Percentiles rank a stretch among this genome's conserved stretches.
Conservation (phyloP, 495 filamentous ascomycete species). For the Hypoxylon intermedium region DNA sequence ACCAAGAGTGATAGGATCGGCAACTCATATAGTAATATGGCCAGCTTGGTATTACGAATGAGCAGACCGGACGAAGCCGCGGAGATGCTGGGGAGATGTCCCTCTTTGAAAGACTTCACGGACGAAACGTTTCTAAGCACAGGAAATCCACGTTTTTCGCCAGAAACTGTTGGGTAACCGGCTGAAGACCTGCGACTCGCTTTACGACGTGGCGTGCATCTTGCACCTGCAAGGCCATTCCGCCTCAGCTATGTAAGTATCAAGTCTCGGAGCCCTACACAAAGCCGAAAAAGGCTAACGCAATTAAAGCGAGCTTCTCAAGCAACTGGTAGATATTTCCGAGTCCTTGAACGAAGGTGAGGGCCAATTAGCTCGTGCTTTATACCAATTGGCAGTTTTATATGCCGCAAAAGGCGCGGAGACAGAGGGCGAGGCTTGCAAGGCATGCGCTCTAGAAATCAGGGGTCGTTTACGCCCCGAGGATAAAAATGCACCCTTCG, state of each 20-base stretch:
- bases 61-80: slow-evolving; percentile 33
- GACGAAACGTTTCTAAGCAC: slow-evolving; percentile 39
- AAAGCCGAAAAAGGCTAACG: background rate
- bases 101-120: slow-evolving; percentile 34
- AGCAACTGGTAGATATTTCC: slow-evolving; percentile 4
- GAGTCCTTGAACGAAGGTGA: slow-evolving; percentile 3
- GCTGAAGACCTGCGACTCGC: slow-evolving; percentile 39
- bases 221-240: slow-evolving; percentile 21
- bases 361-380: slow-evolving; percentile 4
- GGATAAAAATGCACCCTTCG: slow-evolving; percentile 6
- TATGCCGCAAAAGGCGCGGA: background rate
- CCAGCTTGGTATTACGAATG: slow-evolving; percentile 31
- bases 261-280: background rate
- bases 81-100: slow-evolving; percentile 39
- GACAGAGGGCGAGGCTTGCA: background rate
- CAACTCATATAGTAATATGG: slow-evolving; percentile 44
- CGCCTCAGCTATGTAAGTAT: slow-evolving; percentile 17
- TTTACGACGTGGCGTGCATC: slow-evolving; percentile 34
- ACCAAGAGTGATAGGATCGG: slow-evolving; percentile 36
- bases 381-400: background rate
- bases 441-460: background rate
- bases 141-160: slow-evolving; percentile 36
- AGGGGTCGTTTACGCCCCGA: background rate
- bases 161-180: slow-evolving; percentile 29
- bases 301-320: background rate